Base-by-base conservation (phyloP, 176 grass and related monocot genomes). In the Secale cereale region DNA sequence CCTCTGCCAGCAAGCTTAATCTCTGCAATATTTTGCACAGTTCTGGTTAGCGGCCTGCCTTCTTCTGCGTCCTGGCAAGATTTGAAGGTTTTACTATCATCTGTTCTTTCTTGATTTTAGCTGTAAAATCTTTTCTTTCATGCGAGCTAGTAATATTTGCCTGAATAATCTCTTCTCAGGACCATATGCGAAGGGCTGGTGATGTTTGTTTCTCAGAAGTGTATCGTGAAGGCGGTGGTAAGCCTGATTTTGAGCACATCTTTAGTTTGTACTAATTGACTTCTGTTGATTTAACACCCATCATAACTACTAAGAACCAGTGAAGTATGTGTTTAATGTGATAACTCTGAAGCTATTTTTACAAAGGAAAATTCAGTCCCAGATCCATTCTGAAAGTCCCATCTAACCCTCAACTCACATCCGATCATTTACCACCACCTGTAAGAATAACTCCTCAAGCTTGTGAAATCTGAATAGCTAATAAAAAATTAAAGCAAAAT, bases 21-120 rank as follows among this genome's bases (percentile, higher is more conserved):
- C n/a, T 74, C n/a, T 82, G 10, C 37, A 33, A 46, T 41, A 65
- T 31, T 17, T n/a, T 62, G 4, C 63, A 81, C 82, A 99, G 97
- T 99, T 72, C 66, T 92, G 73, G 91, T 99, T 29, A 86, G 82
- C 29, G 97, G 97, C 54, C 74, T 99, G 67, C 97, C 97, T 86
- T 96, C 93, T 66, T 96, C 97, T 92, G 97, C 94, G 31, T 99
- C 97, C 14, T 99, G 97, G 97, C 97, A 99, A 86, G 97, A 99
- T 80, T 80, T 99, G 56, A 99, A 99, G 97, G 97, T 99, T 72
- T 86, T 86, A 45, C 13, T 15, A 1, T 20, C 72, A 71, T 22
- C 16, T 39, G 33, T 19, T 72, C 52, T 22, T 66, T 68, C 22
- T 76, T 19, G 10, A 2, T 76, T 54, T 85, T 14, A 0, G 10